Conservation (phyloP, 2,329 filamentous ascomycete species). For the Chrysoporthe deuterocubensis region DNA sequence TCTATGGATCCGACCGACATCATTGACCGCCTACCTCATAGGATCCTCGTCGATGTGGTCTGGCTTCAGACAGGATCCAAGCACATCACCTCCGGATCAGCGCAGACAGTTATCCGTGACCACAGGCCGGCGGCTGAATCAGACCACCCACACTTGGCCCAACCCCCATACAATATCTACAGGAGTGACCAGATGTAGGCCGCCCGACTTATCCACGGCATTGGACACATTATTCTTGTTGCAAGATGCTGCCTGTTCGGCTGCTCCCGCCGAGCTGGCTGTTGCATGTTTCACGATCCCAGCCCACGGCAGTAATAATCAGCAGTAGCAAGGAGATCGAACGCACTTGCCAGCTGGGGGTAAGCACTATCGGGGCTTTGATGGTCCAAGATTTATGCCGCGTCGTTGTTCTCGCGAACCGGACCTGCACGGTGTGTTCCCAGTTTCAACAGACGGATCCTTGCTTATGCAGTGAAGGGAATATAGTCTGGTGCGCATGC, state of each 20-base stretch:
- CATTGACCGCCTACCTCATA: too few relatives aligned
- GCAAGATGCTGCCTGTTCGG: not conserved
- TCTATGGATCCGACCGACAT: too few relatives aligned
- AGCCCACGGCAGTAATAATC: not conserved
- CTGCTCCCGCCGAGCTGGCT: constrained; percentile 1
- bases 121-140: not conserved
- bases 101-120: too few relatives aligned
- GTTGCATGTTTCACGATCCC: constrained; percentile 5
- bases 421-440: not conserved
- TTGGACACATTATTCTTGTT: not conserved
- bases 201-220: too few relatives aligned
- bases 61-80: too few relatives aligned
- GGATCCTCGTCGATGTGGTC: too few relatives aligned
- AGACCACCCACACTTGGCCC: not conserved
- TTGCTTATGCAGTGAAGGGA: not conserved
- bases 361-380: not conserved
- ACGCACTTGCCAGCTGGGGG: not conserved
- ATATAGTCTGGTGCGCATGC: not conserved
- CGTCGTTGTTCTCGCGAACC: not conserved
- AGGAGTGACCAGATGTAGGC: not conserved
- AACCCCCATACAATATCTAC: not conserved
- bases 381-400: not conserved
- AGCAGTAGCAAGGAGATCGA: not conserved
- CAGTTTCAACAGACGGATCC: not conserved
- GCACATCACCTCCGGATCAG: too few relatives aligned